Base-by-base conservation (phyloP, 2,329 filamentous ascomycete genomes). In the Ophiostoma ips region DNA sequence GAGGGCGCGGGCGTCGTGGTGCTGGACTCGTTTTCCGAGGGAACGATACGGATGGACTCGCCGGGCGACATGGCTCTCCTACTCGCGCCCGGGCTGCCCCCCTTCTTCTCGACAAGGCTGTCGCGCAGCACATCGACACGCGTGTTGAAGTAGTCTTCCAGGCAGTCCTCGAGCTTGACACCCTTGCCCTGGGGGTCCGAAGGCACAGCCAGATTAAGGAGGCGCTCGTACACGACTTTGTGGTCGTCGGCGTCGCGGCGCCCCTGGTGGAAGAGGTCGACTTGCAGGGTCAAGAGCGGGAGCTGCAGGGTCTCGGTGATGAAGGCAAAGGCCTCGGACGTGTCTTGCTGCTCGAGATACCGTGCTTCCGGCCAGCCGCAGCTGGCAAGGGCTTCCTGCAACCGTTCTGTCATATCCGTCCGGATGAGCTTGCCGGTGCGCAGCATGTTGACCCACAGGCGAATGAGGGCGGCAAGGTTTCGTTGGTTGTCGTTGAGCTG, bases 81-180 rank as follows among this genome's bases (percentile, higher is more conserved):
- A 16, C 66, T 67, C 19, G 58, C 62, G 31, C 60, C 55, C 6
- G 21, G 5, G 15, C 15, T 16, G 24, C 40, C 19, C 49, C 40
- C 19, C 49, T 63, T 69, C 57, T 76, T 75, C 55, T 80, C 73
- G 49, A 76, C 75, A 31, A 71, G 64, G 49, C 72, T 75, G 51
- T 90, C 84, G 48, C 90, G 76, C 56, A 84, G 81, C 3, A 98
- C 88, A 59, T 95, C 88, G 49, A 98, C 87, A 50, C 81, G 77
- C 51, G 89, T 89, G 65, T 96, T 95, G 72, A 96, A 96, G 61
- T 95, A 96, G 49, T 84, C 81, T 62, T 95, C 89, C 16, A 98
- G 68, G 58, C 90, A 96, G 57, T 94, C 85, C 64, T 96, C 92
- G 18, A 98, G 68, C 28, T 83, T 88, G 54, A 95, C 75, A 3